Conservation (phyloP, 176 grass and related monocot species). For the Saccharum spontaneum region DNA sequence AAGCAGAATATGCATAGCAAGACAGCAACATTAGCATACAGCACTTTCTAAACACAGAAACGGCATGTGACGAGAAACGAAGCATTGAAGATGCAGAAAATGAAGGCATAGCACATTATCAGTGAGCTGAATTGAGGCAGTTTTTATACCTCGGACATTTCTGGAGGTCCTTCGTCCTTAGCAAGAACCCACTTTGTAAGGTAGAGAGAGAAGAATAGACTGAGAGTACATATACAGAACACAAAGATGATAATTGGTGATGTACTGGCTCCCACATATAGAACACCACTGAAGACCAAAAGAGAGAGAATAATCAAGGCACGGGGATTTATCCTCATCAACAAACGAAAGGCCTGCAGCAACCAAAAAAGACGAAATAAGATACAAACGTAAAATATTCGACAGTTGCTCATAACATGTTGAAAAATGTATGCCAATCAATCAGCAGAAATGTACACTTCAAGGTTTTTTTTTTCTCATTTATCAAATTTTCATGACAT, state of each 20-base stretch:
- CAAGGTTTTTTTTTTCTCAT: slow-evolving; percentile 11
- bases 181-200: slow-evolving; percentile 98
- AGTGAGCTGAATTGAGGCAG: not conserved
- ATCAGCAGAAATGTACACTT: slow-evolving; percentile 16
- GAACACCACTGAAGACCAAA: slow-evolving; percentile 67
- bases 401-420: not conserved
- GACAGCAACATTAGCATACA: not conserved
- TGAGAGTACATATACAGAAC: slow-evolving; percentile 89
- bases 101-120: slow-evolving; percentile 6
- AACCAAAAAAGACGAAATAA: slow-evolving; percentile 30
- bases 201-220: slow-evolving; percentile 91
- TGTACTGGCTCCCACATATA: slow-evolving; percentile 88
- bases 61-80: not conserved
- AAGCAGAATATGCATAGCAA: slow-evolving; percentile 21
- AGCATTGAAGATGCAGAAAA: slow-evolving; percentile 15
- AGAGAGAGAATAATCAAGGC: slow-evolving; percentile 70
- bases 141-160: slow-evolving; percentile 88
- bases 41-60: slow-evolving; percentile 2
- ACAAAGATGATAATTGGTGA: slow-evolving; percentile 96
- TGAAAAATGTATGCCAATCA: slow-evolving; percentile 9
- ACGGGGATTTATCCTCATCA: slow-evolving; percentile 88
- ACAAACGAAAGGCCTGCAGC: slow-evolving; percentile 74
- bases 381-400: not conserved
- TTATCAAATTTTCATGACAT: not conserved
- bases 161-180: slow-evolving; percentile 98